Evolutionary conservation across 192 early-diverging fungal species (phyloP), one percentile per base, ranked within the genome.

Genomic region (Coemansia sp.): DNA sequence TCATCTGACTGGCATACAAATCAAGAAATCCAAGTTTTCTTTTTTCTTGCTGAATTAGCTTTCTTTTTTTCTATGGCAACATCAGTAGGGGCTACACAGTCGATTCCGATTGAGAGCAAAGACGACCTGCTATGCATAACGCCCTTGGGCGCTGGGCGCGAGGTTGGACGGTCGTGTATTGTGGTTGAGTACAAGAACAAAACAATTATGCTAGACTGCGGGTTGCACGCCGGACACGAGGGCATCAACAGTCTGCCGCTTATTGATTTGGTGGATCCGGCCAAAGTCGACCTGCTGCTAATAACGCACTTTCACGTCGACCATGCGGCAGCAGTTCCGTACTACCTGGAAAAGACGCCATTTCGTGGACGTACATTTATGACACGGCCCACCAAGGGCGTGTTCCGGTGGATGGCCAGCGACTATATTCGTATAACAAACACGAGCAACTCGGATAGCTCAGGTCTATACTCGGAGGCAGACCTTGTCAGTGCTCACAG

Each of bases 341-440:
- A 97, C 66, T 91, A 96, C 53, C 88, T 94, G 77, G 93, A 97
- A 79, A 94, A 90, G 87, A 99, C 96, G 17, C 85, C 87, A 11
- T 99, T 99, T 76, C 88, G 89, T 56, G 96, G 96, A 21, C 86
- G 92, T 34, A 90, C 95, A 4, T 99, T 94, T 69, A 99, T 99
- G 96, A 99, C 96, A 6, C 95, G 97, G 69, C 94, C 96, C 12
- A 99, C 96, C 40, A 94, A 93, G 76, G 94, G 95, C 34, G 94
- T 99, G 56, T 97, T 90, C 77, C 90, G 90, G 55, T 99, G 96
- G 96, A 77, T 99, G 31, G 73, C 97, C 26, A 83, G 88, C 5
- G 96, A 99, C 80, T 97, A 91, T 66, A 86, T 97, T 40, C 89
- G 92, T 70, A 90, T 98, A 40, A 92, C 64, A 59, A 79, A 71